phyloP scores from a whole-genome alignment of 306 rosid genomes.

The Vigna reflexopilosa region DNA sequence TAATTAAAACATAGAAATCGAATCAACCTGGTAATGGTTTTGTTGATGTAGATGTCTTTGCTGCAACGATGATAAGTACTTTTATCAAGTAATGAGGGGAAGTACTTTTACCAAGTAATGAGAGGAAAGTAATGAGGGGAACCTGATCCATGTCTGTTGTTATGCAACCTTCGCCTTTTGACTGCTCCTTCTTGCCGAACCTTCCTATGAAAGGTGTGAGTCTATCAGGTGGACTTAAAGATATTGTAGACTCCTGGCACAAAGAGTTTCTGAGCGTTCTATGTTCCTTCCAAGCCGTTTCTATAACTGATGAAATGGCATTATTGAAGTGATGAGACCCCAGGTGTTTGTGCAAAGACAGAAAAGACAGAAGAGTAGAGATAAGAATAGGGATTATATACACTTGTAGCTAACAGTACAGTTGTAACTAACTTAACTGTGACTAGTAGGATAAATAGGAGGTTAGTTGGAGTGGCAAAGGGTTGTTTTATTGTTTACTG shows the following conservation, averaged over 20 bases:
- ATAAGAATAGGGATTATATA: not conserved
- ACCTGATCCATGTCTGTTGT: not conserved
- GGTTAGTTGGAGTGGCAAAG: not conserved
- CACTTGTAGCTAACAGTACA: not conserved
- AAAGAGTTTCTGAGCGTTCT: constrained; percentile 34
- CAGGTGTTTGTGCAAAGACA: not conserved
- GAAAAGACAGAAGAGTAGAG: not conserved
- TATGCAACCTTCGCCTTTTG: constrained; percentile 22
- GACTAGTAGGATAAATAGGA: not conserved
- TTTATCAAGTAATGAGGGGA: not conserved
- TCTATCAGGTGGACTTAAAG: constrained; percentile 23
- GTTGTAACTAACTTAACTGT: not conserved
- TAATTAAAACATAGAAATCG: constrained; percentile 2
- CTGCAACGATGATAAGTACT: constrained; percentile 3
- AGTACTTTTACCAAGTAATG: not conserved
- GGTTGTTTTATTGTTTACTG: not conserved
- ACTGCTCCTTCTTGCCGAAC: constrained; percentile 43
- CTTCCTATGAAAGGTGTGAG: constrained; percentile 31
- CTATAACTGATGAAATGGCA: not conserved
- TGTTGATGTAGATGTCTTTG: not conserved
- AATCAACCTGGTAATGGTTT: constrained; percentile 22
- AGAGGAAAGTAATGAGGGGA: not conserved
- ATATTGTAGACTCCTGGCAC: constrained; percentile 24
- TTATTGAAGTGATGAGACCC: not conserved
- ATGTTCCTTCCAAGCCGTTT: constrained; percentile 38